Percentiles rank a stretch among this genome's conserved stretches.
Evolutionary conservation across 441 rosid genomes (phyloP).

Genomic region (Corymbia citriodora): DNA sequence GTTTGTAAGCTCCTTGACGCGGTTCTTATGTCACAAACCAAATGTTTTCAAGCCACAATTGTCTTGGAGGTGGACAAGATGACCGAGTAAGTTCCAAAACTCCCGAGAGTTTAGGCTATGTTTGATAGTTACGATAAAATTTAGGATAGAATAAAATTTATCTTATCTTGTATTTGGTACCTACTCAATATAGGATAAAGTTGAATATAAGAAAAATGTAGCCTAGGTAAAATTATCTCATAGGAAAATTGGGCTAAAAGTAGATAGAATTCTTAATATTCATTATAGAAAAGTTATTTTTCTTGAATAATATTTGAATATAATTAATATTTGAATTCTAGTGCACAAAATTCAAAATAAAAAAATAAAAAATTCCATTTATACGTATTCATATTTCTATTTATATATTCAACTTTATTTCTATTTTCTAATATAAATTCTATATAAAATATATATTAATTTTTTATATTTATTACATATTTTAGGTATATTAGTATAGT

Average conservation of each 20-base stretch:
- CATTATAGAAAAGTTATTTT: no score
- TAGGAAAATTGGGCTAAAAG: rapidly evolving
- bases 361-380: no score
- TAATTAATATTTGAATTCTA: no score
- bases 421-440: no score
- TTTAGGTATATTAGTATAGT: neutral
- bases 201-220: rapidly evolving
- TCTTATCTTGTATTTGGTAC: rapidly evolving
- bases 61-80: neutral
- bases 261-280: rapidly evolving
- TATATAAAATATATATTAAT: no score
- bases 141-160: rapidly evolving
- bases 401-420: no score
- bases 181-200: rapidly evolving
- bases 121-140: no score
- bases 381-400: no score
- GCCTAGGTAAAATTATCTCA: rapidly evolving
- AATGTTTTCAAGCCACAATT: neutral
- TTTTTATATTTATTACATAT: neutral
- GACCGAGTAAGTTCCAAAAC: rapidly evolving
- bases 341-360: no score
- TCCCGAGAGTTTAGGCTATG: rapidly evolving
- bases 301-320: no score
- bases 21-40: neutral
- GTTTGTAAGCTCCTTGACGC: neutral